A percentile compares a stretch with the other conserved stretches of the same genome.
These are phyloP conservation scores for Podila epigama DNA, from an alignment of 192 early-diverging fungal species.

Conservation along the genomic window DNA sequence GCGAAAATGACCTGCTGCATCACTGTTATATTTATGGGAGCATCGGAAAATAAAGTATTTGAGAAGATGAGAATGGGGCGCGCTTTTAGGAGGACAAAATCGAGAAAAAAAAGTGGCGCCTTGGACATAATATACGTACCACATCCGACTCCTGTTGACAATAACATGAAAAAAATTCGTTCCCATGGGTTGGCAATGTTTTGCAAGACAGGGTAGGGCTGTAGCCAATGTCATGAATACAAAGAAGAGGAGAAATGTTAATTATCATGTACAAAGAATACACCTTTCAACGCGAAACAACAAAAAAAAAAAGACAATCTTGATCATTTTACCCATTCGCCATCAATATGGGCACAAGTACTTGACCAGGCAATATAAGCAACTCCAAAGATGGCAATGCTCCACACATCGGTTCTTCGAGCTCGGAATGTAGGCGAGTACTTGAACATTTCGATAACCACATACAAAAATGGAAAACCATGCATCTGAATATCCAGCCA, in stretches of 20 bases:
- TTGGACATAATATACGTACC: neutral
- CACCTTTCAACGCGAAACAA: neutral
- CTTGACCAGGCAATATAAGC: conserved; percentile 27
- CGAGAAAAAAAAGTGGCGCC: neutral
- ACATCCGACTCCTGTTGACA: neutral
- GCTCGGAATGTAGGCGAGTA: conserved; percentile 12
- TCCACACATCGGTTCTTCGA: conserved; percentile 3
- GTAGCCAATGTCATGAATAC: neutral
- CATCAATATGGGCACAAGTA: conserved; percentile 34
- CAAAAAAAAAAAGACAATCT: neutral
- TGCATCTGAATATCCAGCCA: conserved; percentile 39
- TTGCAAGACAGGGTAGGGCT: conserved; percentile 43
- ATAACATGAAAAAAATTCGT: conserved; percentile 3
- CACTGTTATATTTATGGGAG: neutral
- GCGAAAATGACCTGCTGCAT: conserved; percentile 20
- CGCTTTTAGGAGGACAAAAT: neutral
- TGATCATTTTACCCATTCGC: conserved; percentile 17
- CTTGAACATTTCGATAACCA: conserved; percentile 24
- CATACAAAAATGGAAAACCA: conserved; percentile 20
- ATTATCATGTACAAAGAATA: neutral
- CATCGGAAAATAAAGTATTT: neutral
- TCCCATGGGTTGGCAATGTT: conserved; percentile 18
- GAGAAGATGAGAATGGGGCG: neutral
- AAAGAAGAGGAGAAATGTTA: neutral
- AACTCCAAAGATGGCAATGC: neutral